Conservation (phyloP, 495 filamentous ascomycete genomes). For the Penicillium tannophilum region DNA sequence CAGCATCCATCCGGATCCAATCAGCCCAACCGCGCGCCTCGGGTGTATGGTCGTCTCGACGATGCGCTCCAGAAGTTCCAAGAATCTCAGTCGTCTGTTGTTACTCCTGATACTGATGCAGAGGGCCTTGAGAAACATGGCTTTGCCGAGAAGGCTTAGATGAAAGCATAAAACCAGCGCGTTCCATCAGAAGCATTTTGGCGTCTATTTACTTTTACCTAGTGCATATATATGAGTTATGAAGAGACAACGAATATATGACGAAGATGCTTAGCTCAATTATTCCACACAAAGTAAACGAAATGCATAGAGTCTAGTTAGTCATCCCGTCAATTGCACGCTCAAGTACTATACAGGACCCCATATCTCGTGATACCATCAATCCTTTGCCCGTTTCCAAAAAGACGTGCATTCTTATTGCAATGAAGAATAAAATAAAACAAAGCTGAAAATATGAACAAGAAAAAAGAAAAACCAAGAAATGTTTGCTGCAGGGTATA, state of each 20-base stretch:
- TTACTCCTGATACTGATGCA: slow-evolving; percentile 52
- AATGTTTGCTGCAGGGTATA: slow-evolving; percentile 21
- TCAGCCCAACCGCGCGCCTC: slow-evolving; percentile 66
- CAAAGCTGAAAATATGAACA: not conserved
- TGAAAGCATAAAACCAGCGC: not conserved
- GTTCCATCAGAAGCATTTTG: slow-evolving; percentile 17
- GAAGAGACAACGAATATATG: not conserved
- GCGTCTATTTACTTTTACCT: slow-evolving; percentile 6
- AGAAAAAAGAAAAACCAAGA: not conserved
- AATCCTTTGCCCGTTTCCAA: slow-evolving; percentile 17
- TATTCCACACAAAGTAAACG: too few relatives aligned
- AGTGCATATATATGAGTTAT: slow-evolving; percentile 8
- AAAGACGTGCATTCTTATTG: slow-evolving; percentile 6
- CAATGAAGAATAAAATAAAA: not conserved
- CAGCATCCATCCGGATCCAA: slow-evolving; percentile 72
- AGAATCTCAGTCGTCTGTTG: slow-evolving; percentile 51
- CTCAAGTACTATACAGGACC: slow-evolving; percentile 32
- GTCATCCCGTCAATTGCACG: slow-evolving; percentile 21
- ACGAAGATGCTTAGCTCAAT: not conserved
- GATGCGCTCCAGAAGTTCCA: slow-evolving; percentile 50
- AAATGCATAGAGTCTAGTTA: not conserved
- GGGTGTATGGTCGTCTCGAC: slow-evolving; percentile 62
- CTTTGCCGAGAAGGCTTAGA: slow-evolving; percentile 55
- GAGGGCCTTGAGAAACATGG: slow-evolving; percentile 61
- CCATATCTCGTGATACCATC: slow-evolving; percentile 25